Conservation (phyloP, 2,329 filamentous ascomycete genomes). For the Colletotrichum karsti region DNA sequence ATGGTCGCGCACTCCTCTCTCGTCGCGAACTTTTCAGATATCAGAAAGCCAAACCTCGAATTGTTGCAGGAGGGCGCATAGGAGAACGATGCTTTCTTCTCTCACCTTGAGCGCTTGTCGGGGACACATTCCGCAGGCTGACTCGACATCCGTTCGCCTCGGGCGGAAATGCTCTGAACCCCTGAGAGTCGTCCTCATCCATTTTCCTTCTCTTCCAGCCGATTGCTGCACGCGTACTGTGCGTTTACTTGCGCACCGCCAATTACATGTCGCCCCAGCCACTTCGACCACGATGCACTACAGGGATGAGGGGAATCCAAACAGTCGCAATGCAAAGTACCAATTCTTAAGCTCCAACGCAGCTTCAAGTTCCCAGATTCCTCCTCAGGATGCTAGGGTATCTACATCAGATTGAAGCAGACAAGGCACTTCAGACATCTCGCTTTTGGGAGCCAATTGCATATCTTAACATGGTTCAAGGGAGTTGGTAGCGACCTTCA, state of each 20-base stretch:
- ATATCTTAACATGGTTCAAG: constrained; percentile 1
- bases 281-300: constrained; percentile 7
- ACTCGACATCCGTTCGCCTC: constrained; percentile 9
- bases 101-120: background rate
- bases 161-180: constrained; percentile 9
- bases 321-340: constrained; percentile 12
- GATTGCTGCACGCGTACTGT: background rate
- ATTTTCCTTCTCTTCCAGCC: background rate
- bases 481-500: background rate
- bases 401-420: background rate
- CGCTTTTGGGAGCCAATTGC: background rate
- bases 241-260: background rate
- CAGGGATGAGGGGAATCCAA: constrained; percentile 22
- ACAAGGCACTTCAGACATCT: too few species aligned
- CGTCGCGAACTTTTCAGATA: background rate
- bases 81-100: background rate
- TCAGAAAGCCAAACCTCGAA: background rate
- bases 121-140: constrained; percentile 6
- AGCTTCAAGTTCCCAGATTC: background rate
- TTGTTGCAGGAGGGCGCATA: background rate
- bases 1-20: constrained; percentile 12
- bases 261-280: constrained; percentile 13
- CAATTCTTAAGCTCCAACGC: constrained; percentile 4
- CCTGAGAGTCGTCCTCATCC: background rate
- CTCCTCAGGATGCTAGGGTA: background rate